phyloP scores from a whole-genome alignment of 306 rosid genomes.

The Abrus pulchellus region DNA sequence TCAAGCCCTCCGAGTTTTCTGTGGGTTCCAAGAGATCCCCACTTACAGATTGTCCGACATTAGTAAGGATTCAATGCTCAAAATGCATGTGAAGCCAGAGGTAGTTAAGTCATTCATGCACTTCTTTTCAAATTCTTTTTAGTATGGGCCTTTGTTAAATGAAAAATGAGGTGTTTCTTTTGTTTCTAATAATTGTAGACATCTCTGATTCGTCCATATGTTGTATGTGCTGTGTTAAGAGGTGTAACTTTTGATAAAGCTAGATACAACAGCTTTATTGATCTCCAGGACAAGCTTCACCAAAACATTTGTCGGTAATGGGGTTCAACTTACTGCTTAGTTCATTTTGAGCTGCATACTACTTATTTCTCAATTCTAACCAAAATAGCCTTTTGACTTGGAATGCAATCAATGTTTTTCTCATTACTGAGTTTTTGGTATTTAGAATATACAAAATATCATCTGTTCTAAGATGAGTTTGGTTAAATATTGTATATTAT shows the following conservation, averaged over 20 bases:
- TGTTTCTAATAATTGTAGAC: slow-evolving; percentile 62
- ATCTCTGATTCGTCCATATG: slow-evolving; percentile 70
- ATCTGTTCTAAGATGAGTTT: neutral
- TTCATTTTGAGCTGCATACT: slow-evolving; percentile 11
- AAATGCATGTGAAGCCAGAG: slow-evolving; percentile 93
- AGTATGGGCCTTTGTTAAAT: slow-evolving; percentile 13
- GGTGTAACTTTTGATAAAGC: slow-evolving; percentile 77
- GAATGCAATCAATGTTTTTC: slow-evolving; percentile 4
- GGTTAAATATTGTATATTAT: neutral
- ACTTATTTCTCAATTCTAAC: slow-evolving; percentile 29
- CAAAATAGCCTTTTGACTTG: neutral
- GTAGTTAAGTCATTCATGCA: slow-evolving; percentile 48
- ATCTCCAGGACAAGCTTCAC: slow-evolving; percentile 97
- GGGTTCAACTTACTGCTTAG: slow-evolving; percentile 33
- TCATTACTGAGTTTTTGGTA: neutral
- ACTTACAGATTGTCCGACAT: slow-evolving; percentile 65
- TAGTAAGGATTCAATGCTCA: slow-evolving; percentile 68
- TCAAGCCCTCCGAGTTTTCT: slow-evolving; percentile 80
- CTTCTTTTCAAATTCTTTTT: neutral
- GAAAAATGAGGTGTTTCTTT: slow-evolving; percentile 32
- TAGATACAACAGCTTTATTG: slow-evolving; percentile 90
- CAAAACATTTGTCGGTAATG: slow-evolving; percentile 94
- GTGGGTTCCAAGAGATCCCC: slow-evolving; percentile 67
- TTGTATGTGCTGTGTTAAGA: slow-evolving; percentile 91
- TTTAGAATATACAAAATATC: slow-evolving; percentile 11